Conservation (phyloP, 805 yeast genomes). For the Kuraishia ogatae region DNA sequence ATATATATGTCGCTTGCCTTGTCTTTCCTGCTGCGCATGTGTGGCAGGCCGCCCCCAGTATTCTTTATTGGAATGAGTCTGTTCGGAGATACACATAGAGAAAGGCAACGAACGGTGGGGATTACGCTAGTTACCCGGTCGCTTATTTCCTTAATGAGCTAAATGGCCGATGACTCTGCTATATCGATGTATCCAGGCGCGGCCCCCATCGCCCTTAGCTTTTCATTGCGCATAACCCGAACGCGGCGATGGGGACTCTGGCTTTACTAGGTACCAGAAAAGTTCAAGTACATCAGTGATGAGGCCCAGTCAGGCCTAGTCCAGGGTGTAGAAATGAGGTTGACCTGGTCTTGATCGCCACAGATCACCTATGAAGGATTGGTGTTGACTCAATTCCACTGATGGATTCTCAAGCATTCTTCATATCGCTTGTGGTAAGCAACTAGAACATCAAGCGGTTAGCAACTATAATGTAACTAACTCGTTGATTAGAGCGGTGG, state of each 20-base stretch:
- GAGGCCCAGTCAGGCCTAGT: neutral
- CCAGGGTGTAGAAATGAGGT: neutral
- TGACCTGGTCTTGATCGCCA: too few species aligned
- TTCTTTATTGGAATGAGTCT: neutral
- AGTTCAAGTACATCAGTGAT: neutral
- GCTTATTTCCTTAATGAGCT: neutral
- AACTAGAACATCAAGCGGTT: neutral
- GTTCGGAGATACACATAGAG: neutral
- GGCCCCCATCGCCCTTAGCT: neutral
- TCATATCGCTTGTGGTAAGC: conserved; percentile 12
- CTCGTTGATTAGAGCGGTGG: conserved; percentile 59
- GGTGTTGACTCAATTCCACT: neutral
- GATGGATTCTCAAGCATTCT: conserved; percentile 3
- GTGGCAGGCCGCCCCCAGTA: neutral
- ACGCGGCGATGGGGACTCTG: neutral
- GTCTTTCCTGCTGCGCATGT: neutral
- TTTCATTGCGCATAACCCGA: neutral
- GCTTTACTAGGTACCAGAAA: neutral
- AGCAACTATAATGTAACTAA: neutral
- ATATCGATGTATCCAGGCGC: neutral
- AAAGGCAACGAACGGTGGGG: neutral
- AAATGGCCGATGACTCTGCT: neutral
- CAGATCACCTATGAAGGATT: neutral
- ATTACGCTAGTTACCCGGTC: neutral
- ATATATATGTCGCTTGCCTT: neutral